Percentiles rank a stretch among this genome's conserved stretches.
These are phyloP conservation scores for Fusarium clavum DNA, from an alignment of 2,329 filamentous ascomycete species.

Conservation along the genomic window DNA sequence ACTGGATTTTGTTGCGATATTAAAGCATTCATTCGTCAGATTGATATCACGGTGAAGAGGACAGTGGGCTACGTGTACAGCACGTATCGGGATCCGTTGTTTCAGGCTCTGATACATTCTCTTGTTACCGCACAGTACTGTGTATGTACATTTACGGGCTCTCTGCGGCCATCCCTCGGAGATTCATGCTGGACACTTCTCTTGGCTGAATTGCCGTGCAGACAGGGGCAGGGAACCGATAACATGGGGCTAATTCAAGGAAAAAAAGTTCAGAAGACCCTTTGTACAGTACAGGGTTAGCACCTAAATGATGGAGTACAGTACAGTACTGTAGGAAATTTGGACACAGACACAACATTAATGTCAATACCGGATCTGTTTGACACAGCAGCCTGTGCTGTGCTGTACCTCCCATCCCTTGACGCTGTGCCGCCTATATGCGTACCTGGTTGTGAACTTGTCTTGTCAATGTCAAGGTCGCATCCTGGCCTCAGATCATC, in stretches of 20 bases:
- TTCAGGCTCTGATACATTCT: conserved; percentile 4
- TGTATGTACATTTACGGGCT: conserved; percentile 1
- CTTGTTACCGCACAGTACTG: neutral
- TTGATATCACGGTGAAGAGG: neutral
- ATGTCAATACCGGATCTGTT: neutral
- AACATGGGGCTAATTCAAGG: conserved; percentile 22
- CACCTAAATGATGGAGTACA: neutral
- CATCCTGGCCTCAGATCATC: conserved; percentile 40
- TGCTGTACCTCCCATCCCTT: neutral
- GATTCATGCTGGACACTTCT: conserved; percentile 23
- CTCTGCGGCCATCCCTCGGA: conserved; percentile 36
- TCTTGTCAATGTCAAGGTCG: conserved; percentile 26
- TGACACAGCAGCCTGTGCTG: neutral
- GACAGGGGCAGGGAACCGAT: conserved; percentile 21
- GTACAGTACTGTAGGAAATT: neutral
- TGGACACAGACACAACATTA: neutral
- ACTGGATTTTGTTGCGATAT: neutral
- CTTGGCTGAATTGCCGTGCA: conserved; percentile 19
- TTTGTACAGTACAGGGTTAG: conserved; percentile 31
- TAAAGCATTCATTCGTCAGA: neutral
- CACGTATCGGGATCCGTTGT: neutral
- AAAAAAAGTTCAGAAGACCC: conserved; percentile 23
- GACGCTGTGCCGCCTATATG: conserved; percentile 15
- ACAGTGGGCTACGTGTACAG: neutral
- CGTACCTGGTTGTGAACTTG: conserved; percentile 2